Base-by-base conservation (phyloP, 495 filamentous ascomycete species). In the Rhypophila decipiens region DNA sequence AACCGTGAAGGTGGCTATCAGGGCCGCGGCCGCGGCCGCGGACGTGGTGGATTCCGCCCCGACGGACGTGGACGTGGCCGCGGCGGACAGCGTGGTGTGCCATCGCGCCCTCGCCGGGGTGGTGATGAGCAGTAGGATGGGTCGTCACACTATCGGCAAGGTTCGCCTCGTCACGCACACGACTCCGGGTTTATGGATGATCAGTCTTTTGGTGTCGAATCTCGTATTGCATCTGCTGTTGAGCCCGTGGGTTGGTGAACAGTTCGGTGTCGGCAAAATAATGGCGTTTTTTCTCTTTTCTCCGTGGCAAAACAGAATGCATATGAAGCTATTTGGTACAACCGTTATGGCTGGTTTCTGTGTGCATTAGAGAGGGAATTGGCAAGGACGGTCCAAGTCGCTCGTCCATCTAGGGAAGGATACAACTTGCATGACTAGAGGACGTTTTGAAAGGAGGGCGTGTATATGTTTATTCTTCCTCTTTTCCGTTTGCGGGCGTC, bases 1-100 rank as follows among this genome's bases (percentile, higher is more conserved):
- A 69, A 75, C 50, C 74, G 76, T 27, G 74, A 80, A 50, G 69
- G 81, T 40, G 73, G 75, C 39, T 69, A 72, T 55, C 77, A 81
- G 37, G 79, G 79, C 18, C 70, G 72, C 24, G 72, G 75, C 33
- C 41, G 57, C 36, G 68, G 71, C 37, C 68, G 76, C 24, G 75
- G 65, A 40, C 63, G 68, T 53, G 73, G 72, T 23, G 71, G 73
- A 22, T 69, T 61, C 35, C 66, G 71, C 17, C 68, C 70, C 34
- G 69, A 57, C 13, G 73, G 65, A 40, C 63, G 68, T 53, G 73
- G 72, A 24, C 52, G 57, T 23, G 57, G 54, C 23, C 58, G 60
- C 47, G 60, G 60, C 11, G 58, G 58, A 23, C 15, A 23, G 44
- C 57, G 47, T 58, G 68, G 61, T 58, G 43, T 50, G 41, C 35